Conservation (phyloP, 164 flowering plant genomes). For the Kalanchoe fedtschenkoi region DNA sequence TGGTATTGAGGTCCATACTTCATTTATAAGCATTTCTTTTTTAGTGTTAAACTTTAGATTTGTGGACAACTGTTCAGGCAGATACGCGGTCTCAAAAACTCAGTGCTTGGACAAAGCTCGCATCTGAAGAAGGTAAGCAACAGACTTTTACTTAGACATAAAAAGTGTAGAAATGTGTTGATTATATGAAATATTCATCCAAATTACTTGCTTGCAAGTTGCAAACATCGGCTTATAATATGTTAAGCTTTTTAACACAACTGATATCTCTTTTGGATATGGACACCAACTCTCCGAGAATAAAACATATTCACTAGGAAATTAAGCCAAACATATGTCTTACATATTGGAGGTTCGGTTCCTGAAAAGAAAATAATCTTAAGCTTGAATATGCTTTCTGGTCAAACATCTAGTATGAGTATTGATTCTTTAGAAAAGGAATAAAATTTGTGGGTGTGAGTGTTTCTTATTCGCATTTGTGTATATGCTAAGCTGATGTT, state of each 20-base stretch:
- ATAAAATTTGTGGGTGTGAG: neutral
- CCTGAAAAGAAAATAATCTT: neutral
- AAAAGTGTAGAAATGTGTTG: neutral
- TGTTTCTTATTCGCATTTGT: too few species aligned
- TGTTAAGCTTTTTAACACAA: neutral
- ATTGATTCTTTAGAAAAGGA: neutral
- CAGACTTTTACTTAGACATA: neutral
- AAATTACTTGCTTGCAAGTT: neutral
- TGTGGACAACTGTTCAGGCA: neutral
- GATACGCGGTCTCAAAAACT: constrained; percentile 6
- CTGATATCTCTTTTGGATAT: neutral
- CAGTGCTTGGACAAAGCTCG: constrained; percentile 5
- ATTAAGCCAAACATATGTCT: neutral
- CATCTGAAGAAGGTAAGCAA: constrained; percentile 9
- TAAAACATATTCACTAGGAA: neutral
- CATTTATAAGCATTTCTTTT: neutral
- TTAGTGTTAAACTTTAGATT: neutral
- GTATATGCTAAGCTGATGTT: too few species aligned
- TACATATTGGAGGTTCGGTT: neutral
- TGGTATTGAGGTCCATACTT: neutral
- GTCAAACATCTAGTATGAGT: neutral
- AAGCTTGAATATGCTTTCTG: neutral
- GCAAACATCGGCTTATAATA: neutral
- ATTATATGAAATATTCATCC: neutral
- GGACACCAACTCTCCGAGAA: neutral